phyloP scores from a whole-genome alignment of 768 basidiomycete species.

The Macrocybe gigantea region DNA sequence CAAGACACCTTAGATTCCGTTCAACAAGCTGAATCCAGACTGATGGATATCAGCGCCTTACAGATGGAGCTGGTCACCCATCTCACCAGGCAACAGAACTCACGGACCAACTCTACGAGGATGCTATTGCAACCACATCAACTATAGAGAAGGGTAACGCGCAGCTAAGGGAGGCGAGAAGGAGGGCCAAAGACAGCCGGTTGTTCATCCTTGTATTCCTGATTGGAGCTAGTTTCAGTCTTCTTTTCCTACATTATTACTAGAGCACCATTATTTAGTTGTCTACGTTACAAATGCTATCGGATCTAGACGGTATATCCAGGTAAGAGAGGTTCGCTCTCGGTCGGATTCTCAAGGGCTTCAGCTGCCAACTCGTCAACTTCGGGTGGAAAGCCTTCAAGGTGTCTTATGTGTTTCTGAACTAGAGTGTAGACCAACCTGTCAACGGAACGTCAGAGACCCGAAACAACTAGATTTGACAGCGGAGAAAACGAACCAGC shows the following conservation, averaged over 20 bases:
- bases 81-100: constrained; percentile 85
- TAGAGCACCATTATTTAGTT: constrained; percentile 23
- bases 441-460: constrained; percentile 8
- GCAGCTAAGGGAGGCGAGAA: constrained; percentile 84
- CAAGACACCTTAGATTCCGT: constrained; percentile 86
- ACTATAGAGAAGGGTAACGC: constrained; percentile 87
- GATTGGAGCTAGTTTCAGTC: constrained; percentile 82
- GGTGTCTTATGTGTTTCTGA: constrained; percentile 50
- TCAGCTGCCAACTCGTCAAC: constrained; percentile 53
- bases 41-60: constrained; percentile 89
- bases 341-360: constrained; percentile 52
- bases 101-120: constrained; percentile 91
- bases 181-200: constrained; percentile 81
- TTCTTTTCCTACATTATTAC: constrained; percentile 93
- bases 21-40: constrained; percentile 83
- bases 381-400: constrained; percentile 42
- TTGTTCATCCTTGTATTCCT: constrained; percentile 90
- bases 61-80: constrained; percentile 91
- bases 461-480: neutral
- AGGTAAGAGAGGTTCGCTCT: constrained; percentile 53
- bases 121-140: constrained; percentile 82
- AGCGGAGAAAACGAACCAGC: constrained; percentile 47
- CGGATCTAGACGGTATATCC: constrained; percentile 1
- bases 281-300: neutral
- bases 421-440: constrained; percentile 67